Percentiles rank a stretch among this genome's conserved stretches.
Conservation (phyloP, 129 eudicot genomes). For the Calendula officinalis region DNA sequence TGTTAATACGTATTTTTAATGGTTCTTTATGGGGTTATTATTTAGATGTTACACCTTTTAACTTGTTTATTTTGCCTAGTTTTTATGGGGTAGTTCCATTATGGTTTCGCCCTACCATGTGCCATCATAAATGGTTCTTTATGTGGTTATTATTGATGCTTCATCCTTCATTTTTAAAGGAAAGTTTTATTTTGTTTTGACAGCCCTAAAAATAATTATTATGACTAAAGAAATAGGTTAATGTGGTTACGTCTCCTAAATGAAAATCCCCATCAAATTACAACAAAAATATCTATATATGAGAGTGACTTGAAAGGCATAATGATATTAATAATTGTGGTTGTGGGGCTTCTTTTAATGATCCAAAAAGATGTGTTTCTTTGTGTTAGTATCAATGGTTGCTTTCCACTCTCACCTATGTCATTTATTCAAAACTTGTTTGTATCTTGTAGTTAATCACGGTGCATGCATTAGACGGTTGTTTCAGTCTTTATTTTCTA, state of each 20-base stretch:
- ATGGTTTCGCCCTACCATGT: not conserved
- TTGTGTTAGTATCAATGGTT: conserved; percentile 1
- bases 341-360: conserved; percentile 12
- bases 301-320: conserved; percentile 24
- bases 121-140: not conserved
- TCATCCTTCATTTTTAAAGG: not conserved
- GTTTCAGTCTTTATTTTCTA: too few species aligned
- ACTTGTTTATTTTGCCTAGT: not conserved
- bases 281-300: not conserved
- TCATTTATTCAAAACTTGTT: not conserved
- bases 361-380: conserved; percentile 7
- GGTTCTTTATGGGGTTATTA: too few species aligned
- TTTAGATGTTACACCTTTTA: not conserved
- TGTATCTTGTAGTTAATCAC: too few species aligned
- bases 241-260: not conserved
- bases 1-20: too few species aligned
- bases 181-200: not conserved
- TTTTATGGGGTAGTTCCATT: not conserved
- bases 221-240: not conserved
- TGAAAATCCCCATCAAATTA: conserved; percentile 1
- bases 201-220: not conserved
- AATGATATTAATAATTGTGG: conserved; percentile 3
- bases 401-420: not conserved
- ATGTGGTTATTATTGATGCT: not conserved
- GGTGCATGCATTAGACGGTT: too few species aligned